phyloP scores from a whole-genome alignment of 192 early-diverging fungal species.

The Ambispora gerdemannii region DNA sequence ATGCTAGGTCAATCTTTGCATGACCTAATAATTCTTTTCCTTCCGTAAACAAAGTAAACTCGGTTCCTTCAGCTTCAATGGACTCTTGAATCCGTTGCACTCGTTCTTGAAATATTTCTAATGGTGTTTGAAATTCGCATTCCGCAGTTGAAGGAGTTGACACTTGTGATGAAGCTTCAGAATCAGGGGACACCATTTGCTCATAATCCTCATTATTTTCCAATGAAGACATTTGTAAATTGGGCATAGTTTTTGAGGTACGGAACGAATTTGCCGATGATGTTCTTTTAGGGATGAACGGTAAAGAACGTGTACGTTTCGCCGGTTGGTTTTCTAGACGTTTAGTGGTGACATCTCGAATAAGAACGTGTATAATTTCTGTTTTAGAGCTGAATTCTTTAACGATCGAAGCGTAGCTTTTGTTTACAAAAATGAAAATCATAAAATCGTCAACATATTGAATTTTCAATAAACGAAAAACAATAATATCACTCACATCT shows the following conservation, averaged over 20 bases:
- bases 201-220: neutral
- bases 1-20: neutral
- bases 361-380: conserved; percentile 69
- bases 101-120: neutral
- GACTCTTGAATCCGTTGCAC: neutral
- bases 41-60: neutral
- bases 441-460: neutral
- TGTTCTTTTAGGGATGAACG: conserved; percentile 20
- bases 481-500: conserved; percentile 42
- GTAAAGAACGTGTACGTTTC: conserved; percentile 15
- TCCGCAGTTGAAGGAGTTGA: neutral
- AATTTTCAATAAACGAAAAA: neutral
- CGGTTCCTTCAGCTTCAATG: neutral
- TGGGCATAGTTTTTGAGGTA: conserved; percentile 1
- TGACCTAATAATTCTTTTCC: neutral
- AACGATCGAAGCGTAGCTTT: conserved; percentile 53
- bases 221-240: neutral
- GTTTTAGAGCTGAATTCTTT: conserved; percentile 46
- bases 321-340: conserved; percentile 12
- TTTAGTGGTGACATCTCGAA: conserved; percentile 54
- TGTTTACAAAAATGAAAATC: neutral
- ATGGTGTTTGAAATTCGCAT: neutral
- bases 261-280: conserved; percentile 8
- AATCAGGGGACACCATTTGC: neutral
- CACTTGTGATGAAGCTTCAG: neutral